These are phyloP conservation scores for Lentinula edodes DNA, from an alignment of 768 basidiomycete genomes.

Conservation along the genomic window DNA sequence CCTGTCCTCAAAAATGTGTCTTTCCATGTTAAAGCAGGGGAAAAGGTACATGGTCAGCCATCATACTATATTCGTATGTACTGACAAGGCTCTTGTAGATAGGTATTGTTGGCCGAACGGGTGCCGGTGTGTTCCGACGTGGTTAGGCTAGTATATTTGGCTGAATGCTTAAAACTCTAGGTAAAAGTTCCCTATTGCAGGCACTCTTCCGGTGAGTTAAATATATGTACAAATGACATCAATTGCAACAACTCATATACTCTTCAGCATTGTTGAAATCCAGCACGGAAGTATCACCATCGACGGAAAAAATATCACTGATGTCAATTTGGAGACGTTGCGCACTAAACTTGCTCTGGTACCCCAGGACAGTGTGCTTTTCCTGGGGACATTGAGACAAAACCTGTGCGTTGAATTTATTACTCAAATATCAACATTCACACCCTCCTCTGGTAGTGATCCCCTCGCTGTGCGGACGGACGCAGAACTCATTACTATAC, in stretches of 20 bases:
- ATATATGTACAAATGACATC: neutral
- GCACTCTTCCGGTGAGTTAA: constrained; percentile 43
- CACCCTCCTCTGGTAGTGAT: constrained; percentile 30
- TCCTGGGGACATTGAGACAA: constrained; percentile 42
- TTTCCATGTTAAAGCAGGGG: constrained; percentile 53
- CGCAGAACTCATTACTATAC: constrained; percentile 54
- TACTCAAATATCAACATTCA: neutral
- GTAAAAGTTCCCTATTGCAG: constrained; percentile 54
- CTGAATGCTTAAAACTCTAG: constrained; percentile 13
- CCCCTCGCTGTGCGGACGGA: constrained; percentile 50
- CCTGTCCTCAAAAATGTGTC: constrained; percentile 56
- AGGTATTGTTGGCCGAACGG: constrained; percentile 24
- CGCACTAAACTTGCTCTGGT: constrained; percentile 57
- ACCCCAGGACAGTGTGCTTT: constrained; percentile 54
- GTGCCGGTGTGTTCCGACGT: constrained; percentile 26
- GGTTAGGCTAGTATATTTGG: neutral
- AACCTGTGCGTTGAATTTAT: constrained; percentile 29
- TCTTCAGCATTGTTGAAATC: constrained; percentile 52
- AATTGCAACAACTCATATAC: neutral
- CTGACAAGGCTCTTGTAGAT: neutral
- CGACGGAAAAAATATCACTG: constrained; percentile 47
- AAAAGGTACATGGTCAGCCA: constrained; percentile 43
- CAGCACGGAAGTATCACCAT: constrained; percentile 51
- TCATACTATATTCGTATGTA: neutral
- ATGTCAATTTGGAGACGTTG: constrained; percentile 50